Evolutionary conservation across 768 basidiomycete genomes (phyloP).

Genomic region (Boletus tomentosulus): DNA sequence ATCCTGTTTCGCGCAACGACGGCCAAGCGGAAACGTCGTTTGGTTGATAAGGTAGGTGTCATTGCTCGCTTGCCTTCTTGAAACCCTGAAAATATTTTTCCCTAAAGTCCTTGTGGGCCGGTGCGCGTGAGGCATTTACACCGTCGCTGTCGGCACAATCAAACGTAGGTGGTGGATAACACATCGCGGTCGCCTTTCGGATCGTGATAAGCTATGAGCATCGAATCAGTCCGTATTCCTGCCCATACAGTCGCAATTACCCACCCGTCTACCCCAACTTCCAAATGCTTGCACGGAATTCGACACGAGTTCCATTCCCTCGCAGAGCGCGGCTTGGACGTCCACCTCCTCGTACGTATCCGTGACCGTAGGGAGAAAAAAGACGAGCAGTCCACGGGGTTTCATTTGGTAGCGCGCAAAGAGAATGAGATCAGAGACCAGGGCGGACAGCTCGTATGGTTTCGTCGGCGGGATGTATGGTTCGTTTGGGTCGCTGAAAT

Average conservation of each 20-base stretch:
- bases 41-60: neutral
- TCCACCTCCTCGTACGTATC: constrained; percentile 91
- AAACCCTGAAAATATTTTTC: constrained; percentile 87
- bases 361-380: constrained; percentile 90
- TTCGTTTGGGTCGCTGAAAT: constrained; percentile 40
- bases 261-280: constrained; percentile 87
- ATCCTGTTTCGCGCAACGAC: neutral
- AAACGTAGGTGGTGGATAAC: constrained; percentile 55
- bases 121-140: constrained; percentile 41
- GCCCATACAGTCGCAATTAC: constrained; percentile 24
- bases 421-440: constrained; percentile 76
- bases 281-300: constrained; percentile 94
- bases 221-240: constrained; percentile 1
- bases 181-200: constrained; percentile 52
- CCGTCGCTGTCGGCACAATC: constrained; percentile 24
- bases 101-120: constrained; percentile 87
- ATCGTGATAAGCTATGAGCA: constrained; percentile 84
- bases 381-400: constrained; percentile 85
- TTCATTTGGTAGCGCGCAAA: constrained; percentile 81
- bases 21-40: neutral
- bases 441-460: constrained; percentile 86
- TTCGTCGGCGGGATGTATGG: constrained; percentile 86
- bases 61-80: constrained; percentile 33
- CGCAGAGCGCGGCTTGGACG: constrained; percentile 69
- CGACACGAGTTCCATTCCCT: constrained; percentile 83